Conservation (phyloP, 495 filamentous ascomycete genomes). For the Neurospora africana region DNA sequence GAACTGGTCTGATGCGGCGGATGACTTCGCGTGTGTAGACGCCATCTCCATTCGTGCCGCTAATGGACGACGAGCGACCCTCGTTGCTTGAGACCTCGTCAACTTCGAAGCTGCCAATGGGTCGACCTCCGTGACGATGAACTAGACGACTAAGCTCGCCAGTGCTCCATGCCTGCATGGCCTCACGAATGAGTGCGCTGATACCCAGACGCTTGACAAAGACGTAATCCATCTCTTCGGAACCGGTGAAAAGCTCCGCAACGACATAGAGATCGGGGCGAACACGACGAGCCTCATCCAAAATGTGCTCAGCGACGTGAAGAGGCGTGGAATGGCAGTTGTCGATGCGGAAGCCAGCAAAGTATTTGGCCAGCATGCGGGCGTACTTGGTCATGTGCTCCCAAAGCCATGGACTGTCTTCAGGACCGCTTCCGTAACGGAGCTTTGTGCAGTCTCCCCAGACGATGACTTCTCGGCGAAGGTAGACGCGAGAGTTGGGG, state of each 20-base stretch:
- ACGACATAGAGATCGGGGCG: conserved; percentile 84
- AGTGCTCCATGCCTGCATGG: conserved; percentile 97
- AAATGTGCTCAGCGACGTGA: conserved; percentile 82
- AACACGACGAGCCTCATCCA: conserved; percentile 83
- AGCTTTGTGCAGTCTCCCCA: conserved; percentile 99
- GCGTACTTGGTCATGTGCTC: conserved; percentile 91
- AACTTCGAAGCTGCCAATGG: conserved; percentile 92
- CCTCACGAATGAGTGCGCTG: conserved; percentile 84
- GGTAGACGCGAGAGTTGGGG: conserved; percentile 74
- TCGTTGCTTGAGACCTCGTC: conserved; percentile 45
- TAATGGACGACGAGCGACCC: conserved; percentile 16
- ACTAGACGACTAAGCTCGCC: conserved; percentile 83
- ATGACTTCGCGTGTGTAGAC: conserved; percentile 44
- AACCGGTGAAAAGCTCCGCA: conserved; percentile 93
- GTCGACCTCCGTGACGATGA: conserved; percentile 86
- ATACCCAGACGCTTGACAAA: conserved; percentile 89
- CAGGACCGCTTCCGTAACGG: conserved; percentile 67
- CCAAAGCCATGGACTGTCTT: conserved; percentile 93
- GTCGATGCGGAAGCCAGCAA: conserved; percentile 91
- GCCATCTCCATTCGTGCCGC: conserved; percentile 10
- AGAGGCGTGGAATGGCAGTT: conserved; percentile 97
- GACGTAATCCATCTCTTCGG: conserved; percentile 88
- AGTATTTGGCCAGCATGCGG: conserved; percentile 87
- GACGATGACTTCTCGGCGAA: conserved; percentile 89
- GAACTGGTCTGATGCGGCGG: conserved; percentile 63